Percentiles rank a stretch among this genome's conserved stretches.
Evolutionary conservation across 2,329 filamentous ascomycete species (phyloP).

Genomic region (Pseudocercospora fuligena): DNA sequence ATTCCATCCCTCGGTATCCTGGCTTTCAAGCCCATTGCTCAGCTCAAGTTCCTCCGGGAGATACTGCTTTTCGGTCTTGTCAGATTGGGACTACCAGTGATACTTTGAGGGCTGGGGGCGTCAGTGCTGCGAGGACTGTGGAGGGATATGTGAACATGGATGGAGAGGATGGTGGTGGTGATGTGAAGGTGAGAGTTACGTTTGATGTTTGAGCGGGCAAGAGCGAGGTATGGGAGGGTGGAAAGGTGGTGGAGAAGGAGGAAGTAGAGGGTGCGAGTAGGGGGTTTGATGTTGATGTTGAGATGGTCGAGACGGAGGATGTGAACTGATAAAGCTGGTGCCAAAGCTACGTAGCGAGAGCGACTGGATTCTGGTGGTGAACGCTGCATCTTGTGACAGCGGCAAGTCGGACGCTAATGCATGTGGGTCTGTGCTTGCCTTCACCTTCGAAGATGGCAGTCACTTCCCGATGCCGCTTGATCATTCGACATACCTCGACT

Average conservation of each 20-base stretch:
- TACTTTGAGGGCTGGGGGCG: not conserved
- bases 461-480: too few relatives aligned
- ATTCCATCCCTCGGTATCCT: not conserved
- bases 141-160: not conserved
- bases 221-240: not conserved
- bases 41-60: not conserved
- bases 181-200: not conserved
- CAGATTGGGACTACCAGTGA: not conserved
- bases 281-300: not conserved
- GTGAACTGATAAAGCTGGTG: too few relatives aligned
- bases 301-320: not conserved
- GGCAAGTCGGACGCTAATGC: too few relatives aligned
- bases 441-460: too few relatives aligned
- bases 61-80: not conserved
- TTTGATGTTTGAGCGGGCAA: not conserved
- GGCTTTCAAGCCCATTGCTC: not conserved
- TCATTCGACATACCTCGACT: too few relatives aligned
- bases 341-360: too few relatives aligned
- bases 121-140: not conserved
- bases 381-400: too few relatives aligned
- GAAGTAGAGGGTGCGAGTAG: not conserved
- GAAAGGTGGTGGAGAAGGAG: not conserved
- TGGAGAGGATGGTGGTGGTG: not conserved
- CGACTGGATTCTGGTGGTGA: too few relatives aligned
- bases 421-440: too few relatives aligned